phyloP scores from a whole-genome alignment of 2,329 filamentous ascomycete genomes.

The Lasiodiplodia hormozganensis region DNA sequence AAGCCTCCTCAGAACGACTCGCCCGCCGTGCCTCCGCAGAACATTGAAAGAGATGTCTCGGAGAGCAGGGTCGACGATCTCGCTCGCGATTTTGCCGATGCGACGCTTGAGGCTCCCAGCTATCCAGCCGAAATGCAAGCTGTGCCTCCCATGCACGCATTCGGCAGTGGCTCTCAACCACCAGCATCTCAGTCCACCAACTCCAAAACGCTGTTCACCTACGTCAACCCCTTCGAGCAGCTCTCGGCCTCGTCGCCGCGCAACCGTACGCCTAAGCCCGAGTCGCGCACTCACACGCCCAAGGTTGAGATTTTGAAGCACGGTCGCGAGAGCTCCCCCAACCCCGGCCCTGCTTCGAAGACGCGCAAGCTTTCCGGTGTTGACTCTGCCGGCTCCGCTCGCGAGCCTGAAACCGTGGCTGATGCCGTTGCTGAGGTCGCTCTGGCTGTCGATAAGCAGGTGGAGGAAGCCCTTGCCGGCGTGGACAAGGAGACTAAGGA shows the following conservation, averaged over 20 bases:
- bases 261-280: constrained; percentile 60
- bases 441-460: constrained; percentile 63
- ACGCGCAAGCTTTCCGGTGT: constrained; percentile 43
- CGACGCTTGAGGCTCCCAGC: constrained; percentile 45
- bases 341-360: constrained; percentile 41
- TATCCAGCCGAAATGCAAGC: constrained; percentile 40
- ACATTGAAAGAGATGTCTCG: constrained; percentile 44
- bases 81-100: constrained; percentile 53
- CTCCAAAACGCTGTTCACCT: constrained; percentile 65
- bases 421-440: constrained; percentile 73
- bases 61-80: constrained; percentile 53
- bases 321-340: constrained; percentile 48
- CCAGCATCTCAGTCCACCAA: constrained; percentile 43
- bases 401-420: constrained; percentile 67
- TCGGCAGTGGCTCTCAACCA: constrained; percentile 49
- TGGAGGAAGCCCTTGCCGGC: constrained; percentile 69
- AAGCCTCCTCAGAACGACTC: constrained; percentile 52
- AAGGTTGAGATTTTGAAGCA: constrained; percentile 57
- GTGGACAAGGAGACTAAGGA: constrained; percentile 51
- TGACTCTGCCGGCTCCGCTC: constrained; percentile 32
- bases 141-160: constrained; percentile 42
- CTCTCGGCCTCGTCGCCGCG: constrained; percentile 71
- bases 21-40: constrained; percentile 37
- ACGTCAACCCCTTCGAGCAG: constrained; percentile 76
- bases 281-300: constrained; percentile 37